Conservation (phyloP, 257 asterid species). For the Haberlea rhodopensis region DNA sequence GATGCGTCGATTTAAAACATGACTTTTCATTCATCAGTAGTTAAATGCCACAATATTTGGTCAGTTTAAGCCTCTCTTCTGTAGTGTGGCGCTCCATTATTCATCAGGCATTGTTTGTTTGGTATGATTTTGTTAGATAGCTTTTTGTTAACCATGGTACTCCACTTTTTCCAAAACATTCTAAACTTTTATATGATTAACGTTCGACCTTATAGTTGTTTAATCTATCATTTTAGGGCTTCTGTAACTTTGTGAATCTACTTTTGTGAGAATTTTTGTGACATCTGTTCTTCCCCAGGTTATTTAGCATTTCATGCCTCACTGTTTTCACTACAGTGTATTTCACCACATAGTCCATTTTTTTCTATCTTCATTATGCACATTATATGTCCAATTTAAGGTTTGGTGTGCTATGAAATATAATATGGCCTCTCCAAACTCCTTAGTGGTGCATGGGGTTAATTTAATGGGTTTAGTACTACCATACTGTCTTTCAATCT, state of each 20-base stretch:
- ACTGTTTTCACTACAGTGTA: background rate
- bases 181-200: background rate
- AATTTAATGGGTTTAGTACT: background rate
- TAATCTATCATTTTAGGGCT: slow-evolving; percentile 2
- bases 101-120: background rate
- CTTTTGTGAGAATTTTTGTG: background rate
- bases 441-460: background rate
- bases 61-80: background rate
- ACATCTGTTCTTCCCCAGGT: background rate
- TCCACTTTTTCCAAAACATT: slow-evolving; percentile 4
- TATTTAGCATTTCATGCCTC: background rate
- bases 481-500: slow-evolving; percentile 2
- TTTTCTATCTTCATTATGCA: background rate
- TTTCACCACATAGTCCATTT: background rate
- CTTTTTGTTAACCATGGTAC: background rate
- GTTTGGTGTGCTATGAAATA: background rate
- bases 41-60: background rate
- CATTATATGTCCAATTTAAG: background rate
- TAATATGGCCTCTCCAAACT: background rate
- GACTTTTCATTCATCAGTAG: background rate
- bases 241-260: background rate
- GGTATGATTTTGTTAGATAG: background rate
- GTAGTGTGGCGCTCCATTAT: background rate
- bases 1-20: too few relatives aligned
- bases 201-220: slow-evolving; percentile 1